phyloP scores from a whole-genome alignment of 2,329 filamentous ascomycete genomes.

The Sporothrix pallida region DNA sequence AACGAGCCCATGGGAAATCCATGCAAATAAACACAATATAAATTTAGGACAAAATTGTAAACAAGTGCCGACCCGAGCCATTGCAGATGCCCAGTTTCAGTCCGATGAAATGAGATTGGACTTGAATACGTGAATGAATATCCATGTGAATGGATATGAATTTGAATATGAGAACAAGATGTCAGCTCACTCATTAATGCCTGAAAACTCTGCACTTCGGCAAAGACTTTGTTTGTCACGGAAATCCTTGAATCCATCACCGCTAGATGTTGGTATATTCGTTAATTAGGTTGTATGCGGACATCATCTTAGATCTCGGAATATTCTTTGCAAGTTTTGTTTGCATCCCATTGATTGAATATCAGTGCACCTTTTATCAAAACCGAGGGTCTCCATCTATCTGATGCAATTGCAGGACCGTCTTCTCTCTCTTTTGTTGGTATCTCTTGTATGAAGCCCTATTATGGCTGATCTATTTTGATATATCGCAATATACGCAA shows the following conservation, averaged over 20 bases:
- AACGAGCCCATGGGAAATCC: neutral
- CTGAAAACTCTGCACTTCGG: neutral
- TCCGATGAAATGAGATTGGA: neutral
- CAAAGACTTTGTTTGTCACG: neutral
- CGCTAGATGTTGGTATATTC: neutral
- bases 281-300: neutral
- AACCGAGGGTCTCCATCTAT: conserved; percentile 18
- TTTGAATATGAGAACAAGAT: neutral
- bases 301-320: neutral
- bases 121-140: neutral
- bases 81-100: neutral
- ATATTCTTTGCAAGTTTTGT: neutral
- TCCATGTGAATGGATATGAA: neutral
- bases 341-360: neutral
- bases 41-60: neutral
- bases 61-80: neutral
- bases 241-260: neutral
- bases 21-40: conserved; percentile 3
- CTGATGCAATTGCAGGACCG: conserved; percentile 23
- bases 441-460: neutral
- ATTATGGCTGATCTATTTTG: neutral
- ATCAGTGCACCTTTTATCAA: neutral
- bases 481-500: conserved; percentile 8
- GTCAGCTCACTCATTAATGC: conserved; percentile 5
- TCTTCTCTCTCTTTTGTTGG: neutral